Evolutionary conservation across 2,329 filamentous ascomycete genomes (phyloP), one percentile per base, ranked within the genome.

Genomic region (Fusarium verrucosum): DNA sequence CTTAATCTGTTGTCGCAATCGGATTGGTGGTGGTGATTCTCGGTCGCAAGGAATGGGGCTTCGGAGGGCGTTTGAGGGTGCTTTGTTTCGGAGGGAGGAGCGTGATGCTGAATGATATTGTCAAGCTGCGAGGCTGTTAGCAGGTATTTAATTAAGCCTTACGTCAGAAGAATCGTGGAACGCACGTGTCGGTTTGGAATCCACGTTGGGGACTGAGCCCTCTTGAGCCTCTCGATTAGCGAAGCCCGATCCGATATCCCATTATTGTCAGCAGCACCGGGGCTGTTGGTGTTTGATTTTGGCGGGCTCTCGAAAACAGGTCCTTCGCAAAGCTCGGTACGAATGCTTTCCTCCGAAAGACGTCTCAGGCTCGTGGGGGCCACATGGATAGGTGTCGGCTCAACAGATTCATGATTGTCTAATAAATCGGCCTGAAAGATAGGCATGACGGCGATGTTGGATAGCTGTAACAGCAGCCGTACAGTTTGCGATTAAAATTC

Each of bases 201-300:
- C 92, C 92, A 95, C 6, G 87, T 86, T 33, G 91, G 89, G 71
- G 87, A 90, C 77, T 93, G 88, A 28, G 87, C 88, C 75, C 86
- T 87, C 79, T 97, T 97, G 67, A 97, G 83, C 65, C 89, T 85
- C 76, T 93, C 87, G 55, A 98, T 97, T 70, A 97, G 81, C 76
- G 94, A 90, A 55, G 87, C 87, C 65, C 94, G 85, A 74, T 92
- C 88, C 17, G 82, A 83, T 32, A 80, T 81, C 13, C 78, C 70
- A 23, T 57, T 58, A 23, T 57, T 58, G 16, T 72, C 73, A 42
- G 72, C 71, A 44, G 70, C 69, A 10, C 23, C 63, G 8, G 70
- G 69, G 13, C 65, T 68, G 22, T 59, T 45, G 13, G 75, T 68
- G 20, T 57, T 40, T 10, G 75, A 65, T 28, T 55, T 66, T 23